These are phyloP conservation scores for Wickerhamiella siamensis DNA, from an alignment of 805 yeast genomes.

Conservation along the genomic window DNA sequence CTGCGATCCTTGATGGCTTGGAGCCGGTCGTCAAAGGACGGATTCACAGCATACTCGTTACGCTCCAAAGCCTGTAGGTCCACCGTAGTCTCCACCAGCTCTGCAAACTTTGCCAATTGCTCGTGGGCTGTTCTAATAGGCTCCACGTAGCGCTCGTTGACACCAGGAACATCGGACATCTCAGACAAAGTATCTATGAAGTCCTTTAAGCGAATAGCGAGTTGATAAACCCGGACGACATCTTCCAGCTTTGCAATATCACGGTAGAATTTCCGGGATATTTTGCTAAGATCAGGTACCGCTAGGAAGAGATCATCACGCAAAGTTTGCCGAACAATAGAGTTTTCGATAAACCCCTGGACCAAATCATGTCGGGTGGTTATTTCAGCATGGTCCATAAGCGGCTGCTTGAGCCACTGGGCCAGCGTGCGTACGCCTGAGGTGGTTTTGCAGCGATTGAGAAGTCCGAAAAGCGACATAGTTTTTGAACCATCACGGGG, in stretches of 20 bases:
- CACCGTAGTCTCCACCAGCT: conserved; percentile 81
- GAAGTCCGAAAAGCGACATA: conserved; percentile 60
- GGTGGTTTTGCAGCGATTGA: conserved; percentile 75
- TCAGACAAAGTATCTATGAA: conserved; percentile 38
- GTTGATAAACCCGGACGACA: conserved; percentile 76
- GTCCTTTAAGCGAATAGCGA: conserved; percentile 57
- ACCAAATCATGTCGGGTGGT: conserved; percentile 59
- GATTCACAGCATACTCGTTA: conserved; percentile 72
- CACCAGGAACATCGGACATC: conserved; percentile 30
- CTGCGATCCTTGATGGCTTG: conserved; percentile 44
- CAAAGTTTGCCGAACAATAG: conserved; percentile 49
- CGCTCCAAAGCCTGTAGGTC: conserved; percentile 72
- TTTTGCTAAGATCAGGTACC: conserved; percentile 71
- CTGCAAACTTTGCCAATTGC: conserved; percentile 55
- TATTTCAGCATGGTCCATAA: conserved; percentile 49
- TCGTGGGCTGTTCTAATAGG: conserved; percentile 38
- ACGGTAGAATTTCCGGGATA: conserved; percentile 50
- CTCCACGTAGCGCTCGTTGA: conserved; percentile 40
- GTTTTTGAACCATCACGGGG: conserved; percentile 33
- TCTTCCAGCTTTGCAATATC: conserved; percentile 62
- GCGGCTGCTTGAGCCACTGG: conserved; percentile 94
- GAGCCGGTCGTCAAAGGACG: conserved; percentile 77
- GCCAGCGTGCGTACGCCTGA: conserved; percentile 82
- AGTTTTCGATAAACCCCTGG: conserved; percentile 43
- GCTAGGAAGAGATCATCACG: conserved; percentile 48